phyloP scores from a whole-genome alignment of 768 basidiomycete species.

The Royoungia palumana region DNA sequence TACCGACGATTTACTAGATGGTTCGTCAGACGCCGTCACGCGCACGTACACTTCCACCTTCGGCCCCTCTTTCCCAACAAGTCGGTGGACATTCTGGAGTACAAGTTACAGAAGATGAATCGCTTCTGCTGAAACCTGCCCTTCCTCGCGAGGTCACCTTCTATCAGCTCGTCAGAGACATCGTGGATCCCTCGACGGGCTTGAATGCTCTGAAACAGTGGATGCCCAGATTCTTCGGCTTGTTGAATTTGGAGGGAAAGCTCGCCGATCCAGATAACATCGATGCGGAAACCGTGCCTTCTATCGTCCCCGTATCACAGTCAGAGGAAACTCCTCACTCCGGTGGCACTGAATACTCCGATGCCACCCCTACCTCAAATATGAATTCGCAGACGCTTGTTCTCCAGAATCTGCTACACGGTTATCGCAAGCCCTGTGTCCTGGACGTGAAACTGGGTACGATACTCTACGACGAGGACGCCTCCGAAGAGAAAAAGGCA shows the following conservation, averaged over 20 bases:
- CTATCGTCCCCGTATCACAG: constrained; percentile 21
- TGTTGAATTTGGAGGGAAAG: constrained; percentile 65
- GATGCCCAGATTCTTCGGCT: constrained; percentile 77
- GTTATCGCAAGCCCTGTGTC: constrained; percentile 79
- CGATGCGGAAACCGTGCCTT: constrained; percentile 11
- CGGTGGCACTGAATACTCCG: not conserved
- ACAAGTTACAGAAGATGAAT: constrained; percentile 65
- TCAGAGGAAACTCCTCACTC: constrained; percentile 46
- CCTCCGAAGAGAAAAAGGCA: constrained; percentile 67
- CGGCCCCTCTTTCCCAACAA: constrained; percentile 48
- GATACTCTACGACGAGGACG: constrained; percentile 69
- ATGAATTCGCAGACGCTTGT: constrained; percentile 62
- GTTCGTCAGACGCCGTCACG: constrained; percentile 7
- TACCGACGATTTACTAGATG: not conserved
- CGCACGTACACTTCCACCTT: constrained; percentile 19
- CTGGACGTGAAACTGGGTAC: constrained; percentile 94
- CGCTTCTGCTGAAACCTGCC: constrained; percentile 79
- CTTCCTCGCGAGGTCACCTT: constrained; percentile 63
- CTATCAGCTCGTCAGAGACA: constrained; percentile 51
- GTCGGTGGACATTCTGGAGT: constrained; percentile 83
- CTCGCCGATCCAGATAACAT: constrained; percentile 10
- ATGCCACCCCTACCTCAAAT: not conserved
- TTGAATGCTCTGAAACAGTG: constrained; percentile 44
- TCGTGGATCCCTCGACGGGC: constrained; percentile 25
- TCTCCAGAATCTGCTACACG: constrained; percentile 75